Evolutionary conservation across 257 asterid genomes (phyloP), one percentile per base, ranked within the genome.

Genomic region (Petunia axillaris): DNA sequence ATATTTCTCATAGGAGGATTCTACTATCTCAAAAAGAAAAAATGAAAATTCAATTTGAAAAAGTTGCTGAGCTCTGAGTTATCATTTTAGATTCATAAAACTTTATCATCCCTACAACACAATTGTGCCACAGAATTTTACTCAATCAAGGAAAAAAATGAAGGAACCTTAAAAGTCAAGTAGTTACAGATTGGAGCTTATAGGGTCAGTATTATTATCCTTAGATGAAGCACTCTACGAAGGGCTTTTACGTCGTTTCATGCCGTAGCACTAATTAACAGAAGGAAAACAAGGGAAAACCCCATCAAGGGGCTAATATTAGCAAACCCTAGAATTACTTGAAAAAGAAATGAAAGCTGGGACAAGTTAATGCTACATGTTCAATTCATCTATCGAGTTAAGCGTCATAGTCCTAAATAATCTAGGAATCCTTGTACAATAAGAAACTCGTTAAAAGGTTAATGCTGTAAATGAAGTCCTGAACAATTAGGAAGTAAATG

Each of bases 201-300:
- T 68, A 68, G 41, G 76, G 57, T 68, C 57, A 9, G 2, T 15
- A 0, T 67, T 67, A 67, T 8, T 67, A 67, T 16, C 57, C 40
- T 43, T 68, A 2, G n/a, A 16, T 11, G 57, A 68, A 68, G 38
- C 54, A 66, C 43, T 66, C 16, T 43, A n/a, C 55, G 40, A 68
- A n/a, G 76, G 38, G 9, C 76, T 68, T 68, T n/a, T n/a, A 44
- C 0, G 39, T 67, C n/a, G 75, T 41, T 67, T 67, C 55, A 67
- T 43, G 39, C 1, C 4, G 57, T 44, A 16, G 1, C 39, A 7
- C 50, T 46, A 44, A 67, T 41, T 67, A 41, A 43, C n/a, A 43
- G 1, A 43, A 4, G n/a, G 57, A 14, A 66, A 66, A 40, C 37
- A 37, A 68, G 40, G 46, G 40, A 43, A 68, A 68, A 68, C 39